Evolutionary conservation across 495 filamentous ascomycete species (phyloP).

Genomic region (Antarctomyces pellizariae): DNA sequence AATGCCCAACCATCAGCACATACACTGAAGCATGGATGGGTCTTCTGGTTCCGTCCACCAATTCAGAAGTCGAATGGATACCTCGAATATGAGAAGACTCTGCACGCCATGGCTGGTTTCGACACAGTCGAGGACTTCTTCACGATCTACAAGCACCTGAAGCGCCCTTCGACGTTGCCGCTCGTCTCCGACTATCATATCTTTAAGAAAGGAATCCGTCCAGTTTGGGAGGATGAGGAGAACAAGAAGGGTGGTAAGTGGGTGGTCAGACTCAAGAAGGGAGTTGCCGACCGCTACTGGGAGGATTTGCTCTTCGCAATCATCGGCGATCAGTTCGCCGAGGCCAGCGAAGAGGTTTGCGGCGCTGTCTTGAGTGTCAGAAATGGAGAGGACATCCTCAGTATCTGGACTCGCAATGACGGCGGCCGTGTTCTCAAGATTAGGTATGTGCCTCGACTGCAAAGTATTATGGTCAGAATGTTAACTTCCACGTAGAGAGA

Average conservation of each 20-base stretch:
- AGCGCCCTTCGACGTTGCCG: slow-evolving; percentile 66
- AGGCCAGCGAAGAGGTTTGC: slow-evolving; percentile 85
- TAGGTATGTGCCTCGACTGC: slow-evolving; percentile 32
- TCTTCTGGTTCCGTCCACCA: slow-evolving; percentile 89
- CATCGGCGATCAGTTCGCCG: slow-evolving; percentile 84
- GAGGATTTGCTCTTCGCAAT: slow-evolving; percentile 84
- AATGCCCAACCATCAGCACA: slow-evolving; percentile 23
- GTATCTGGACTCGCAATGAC: slow-evolving; percentile 86
- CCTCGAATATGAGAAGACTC: slow-evolving; percentile 95
- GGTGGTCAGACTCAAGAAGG: slow-evolving; percentile 90
- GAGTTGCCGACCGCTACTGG: slow-evolving; percentile 91
- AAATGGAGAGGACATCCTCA: slow-evolving; percentile 89
- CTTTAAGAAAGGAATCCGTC: slow-evolving; percentile 89
- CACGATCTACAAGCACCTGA: slow-evolving; percentile 74
- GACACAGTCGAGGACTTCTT: slow-evolving; percentile 80
- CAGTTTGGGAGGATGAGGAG: slow-evolving; percentile 96
- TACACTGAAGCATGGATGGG: slow-evolving; percentile 67
- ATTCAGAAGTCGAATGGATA: slow-evolving; percentile 69
- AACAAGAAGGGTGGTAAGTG: slow-evolving; percentile 94
- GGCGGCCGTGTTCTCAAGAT: slow-evolving; percentile 92
- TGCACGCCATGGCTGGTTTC: slow-evolving; percentile 61
- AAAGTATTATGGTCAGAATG: background rate
- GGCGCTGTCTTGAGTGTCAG: slow-evolving; percentile 83
- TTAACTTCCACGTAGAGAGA: slow-evolving; percentile 36
- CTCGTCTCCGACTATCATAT: slow-evolving; percentile 95